Conservation (phyloP, 768 basidiomycete genomes). For the Cyclocybe aegerita region DNA sequence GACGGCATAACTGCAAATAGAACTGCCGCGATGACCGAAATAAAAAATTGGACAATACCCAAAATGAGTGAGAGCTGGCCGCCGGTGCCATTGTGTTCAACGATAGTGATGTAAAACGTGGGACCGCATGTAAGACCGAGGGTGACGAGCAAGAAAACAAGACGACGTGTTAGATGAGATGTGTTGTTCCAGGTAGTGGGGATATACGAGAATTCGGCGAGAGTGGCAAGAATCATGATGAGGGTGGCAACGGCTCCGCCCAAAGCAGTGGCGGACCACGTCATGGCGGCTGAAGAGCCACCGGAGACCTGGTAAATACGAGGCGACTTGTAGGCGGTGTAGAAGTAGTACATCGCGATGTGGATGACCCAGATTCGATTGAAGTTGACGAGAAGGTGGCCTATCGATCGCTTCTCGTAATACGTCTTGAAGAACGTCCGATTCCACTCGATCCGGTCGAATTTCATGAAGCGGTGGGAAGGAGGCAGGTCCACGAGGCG, state of each 20-base stretch:
- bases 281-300: slow-evolving; percentile 70
- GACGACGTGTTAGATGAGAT: slow-evolving; percentile 89
- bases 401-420: slow-evolving; percentile 94
- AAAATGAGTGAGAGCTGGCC: slow-evolving; percentile 86
- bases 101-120: slow-evolving; percentile 92
- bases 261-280: slow-evolving; percentile 91
- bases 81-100: slow-evolving; percentile 61
- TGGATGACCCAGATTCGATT: slow-evolving; percentile 99
- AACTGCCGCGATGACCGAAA: slow-evolving; percentile 82
- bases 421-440: slow-evolving; percentile 99
- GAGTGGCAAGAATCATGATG: slow-evolving; percentile 95
- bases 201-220: slow-evolving; percentile 96
- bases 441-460: slow-evolving; percentile 96
- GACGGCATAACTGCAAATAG: slow-evolving; percentile 93
- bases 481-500: slow-evolving; percentile 90
- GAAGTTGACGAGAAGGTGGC: slow-evolving; percentile 98
- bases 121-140: slow-evolving; percentile 91
- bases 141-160: slow-evolving; percentile 87
- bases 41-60: slow-evolving; percentile 95
- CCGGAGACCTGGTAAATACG: slow-evolving; percentile 68
- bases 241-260: slow-evolving; percentile 94
- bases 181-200: slow-evolving; percentile 99
- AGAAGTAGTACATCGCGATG: slow-evolving; percentile 92
- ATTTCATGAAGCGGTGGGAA: slow-evolving; percentile 93
- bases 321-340: slow-evolving; percentile 93